Conservation (phyloP, 176 grass and related monocot species). For the Otatea glauca region DNA sequence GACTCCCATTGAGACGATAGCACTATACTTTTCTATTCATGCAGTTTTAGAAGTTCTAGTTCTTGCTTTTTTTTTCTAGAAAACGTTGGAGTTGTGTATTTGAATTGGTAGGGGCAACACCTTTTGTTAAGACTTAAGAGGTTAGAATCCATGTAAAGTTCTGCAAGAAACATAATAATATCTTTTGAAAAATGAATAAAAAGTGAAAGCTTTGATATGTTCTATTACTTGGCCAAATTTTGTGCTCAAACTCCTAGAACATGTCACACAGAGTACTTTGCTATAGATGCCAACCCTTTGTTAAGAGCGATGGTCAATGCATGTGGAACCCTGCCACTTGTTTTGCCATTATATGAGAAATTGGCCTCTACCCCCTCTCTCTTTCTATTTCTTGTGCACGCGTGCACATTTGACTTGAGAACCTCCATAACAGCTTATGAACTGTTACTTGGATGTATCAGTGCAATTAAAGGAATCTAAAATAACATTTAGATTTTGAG, state of each 20-base stretch:
- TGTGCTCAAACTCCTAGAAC: neutral
- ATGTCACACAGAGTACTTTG: neutral
- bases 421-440: neutral
- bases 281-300: neutral
- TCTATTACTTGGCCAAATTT: neutral
- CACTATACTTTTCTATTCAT: neutral
- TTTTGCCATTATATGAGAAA: conserved; percentile 1
- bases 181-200: neutral
- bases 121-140: no score
- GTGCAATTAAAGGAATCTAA: neutral
- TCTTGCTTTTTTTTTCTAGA: conserved; percentile 1
- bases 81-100: neutral
- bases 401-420: neutral
- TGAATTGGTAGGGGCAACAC: neutral
- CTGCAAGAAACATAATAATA: neutral
- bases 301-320: neutral
- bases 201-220: neutral
- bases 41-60: neutral
- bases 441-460: neutral
- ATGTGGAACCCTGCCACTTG: neutral
- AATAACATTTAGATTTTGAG: neutral
- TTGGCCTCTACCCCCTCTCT: neutral
- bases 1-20: conserved; percentile 30
- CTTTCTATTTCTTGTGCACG: neutral
- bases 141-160: neutral